A percentile compares a stretch with the other conserved stretches of the same genome.
Conservation (phyloP, 2,329 filamentous ascomycete genomes). For the Alternaria arbusti region DNA sequence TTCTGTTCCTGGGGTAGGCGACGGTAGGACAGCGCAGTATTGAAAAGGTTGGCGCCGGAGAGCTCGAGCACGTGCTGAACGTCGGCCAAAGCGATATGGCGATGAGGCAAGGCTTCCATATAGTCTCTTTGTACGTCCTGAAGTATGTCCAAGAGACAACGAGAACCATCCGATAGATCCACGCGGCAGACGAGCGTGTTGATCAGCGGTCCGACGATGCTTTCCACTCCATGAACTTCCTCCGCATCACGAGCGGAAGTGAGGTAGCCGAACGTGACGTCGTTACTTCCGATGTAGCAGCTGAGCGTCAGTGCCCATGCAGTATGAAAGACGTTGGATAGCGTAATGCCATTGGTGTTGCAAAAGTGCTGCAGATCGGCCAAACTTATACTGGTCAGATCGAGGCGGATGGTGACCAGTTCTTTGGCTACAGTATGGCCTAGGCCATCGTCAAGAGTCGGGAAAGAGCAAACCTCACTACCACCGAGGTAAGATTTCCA, state of each 20-base stretch:
- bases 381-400: conserved; percentile 35
- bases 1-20: conserved; percentile 45
- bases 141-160: conserved; percentile 48
- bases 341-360: conserved; percentile 53
- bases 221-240: conserved; percentile 48
- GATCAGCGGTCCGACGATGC: conserved; percentile 56
- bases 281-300: conserved; percentile 44
- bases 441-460: conserved; percentile 34
- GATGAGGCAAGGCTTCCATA: conserved; percentile 53
- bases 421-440: conserved; percentile 20
- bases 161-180: conserved; percentile 38
- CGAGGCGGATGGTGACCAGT: conserved; percentile 36
- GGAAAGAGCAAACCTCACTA: conserved; percentile 43
- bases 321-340: conserved; percentile 55
- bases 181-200: conserved; percentile 56
- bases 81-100: conserved; percentile 53
- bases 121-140: conserved; percentile 55
- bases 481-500: conserved; percentile 42
- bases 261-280: conserved; percentile 56
- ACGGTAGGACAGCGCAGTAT: conserved; percentile 58
- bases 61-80: conserved; percentile 53
- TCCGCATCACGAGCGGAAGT: conserved; percentile 49
- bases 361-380: conserved; percentile 47
- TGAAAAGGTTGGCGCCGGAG: conserved; percentile 50
- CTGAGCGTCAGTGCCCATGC: conserved; percentile 51